These are phyloP conservation scores for Penicillium psychrofluorescens DNA, from an alignment of 495 filamentous ascomycete species.

Conservation along the genomic window DNA sequence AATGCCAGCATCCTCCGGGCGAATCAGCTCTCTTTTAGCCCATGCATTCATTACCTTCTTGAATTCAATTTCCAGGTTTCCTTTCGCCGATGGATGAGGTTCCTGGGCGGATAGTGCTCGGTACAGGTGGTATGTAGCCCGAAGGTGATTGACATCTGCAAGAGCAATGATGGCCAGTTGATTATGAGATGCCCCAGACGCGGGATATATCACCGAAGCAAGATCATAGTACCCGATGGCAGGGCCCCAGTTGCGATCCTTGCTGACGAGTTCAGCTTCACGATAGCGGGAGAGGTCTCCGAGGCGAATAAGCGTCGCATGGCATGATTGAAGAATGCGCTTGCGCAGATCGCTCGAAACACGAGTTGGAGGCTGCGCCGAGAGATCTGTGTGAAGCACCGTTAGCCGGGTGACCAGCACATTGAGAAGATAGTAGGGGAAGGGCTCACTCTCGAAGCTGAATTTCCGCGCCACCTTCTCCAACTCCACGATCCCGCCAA, in stretches of 20 bases:
- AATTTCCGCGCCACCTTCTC: constrained; percentile 62
- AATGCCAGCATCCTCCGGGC: constrained; percentile 42
- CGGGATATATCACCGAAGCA: constrained; percentile 69
- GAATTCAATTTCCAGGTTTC: constrained; percentile 77
- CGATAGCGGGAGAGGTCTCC: constrained; percentile 92
- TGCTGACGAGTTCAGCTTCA: constrained; percentile 56
- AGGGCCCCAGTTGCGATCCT: constrained; percentile 68
- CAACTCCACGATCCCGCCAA: constrained; percentile 63
- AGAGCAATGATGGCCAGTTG: constrained; percentile 81
- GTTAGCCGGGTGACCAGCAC: too few relatives aligned
- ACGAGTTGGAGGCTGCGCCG: constrained; percentile 26
- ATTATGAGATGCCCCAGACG: constrained; percentile 75
- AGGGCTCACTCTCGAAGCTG: constrained; percentile 48
- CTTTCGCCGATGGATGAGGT: constrained; percentile 62
- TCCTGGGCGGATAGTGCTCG: constrained; percentile 64
- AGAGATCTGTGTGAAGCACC: constrained; percentile 16
- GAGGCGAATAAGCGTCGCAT: constrained; percentile 75
- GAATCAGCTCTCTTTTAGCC: constrained; percentile 52
- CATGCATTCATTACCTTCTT: constrained; percentile 58
- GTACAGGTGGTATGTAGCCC: constrained; percentile 84
- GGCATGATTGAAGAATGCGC: constrained; percentile 64
- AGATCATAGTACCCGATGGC: constrained; percentile 81
- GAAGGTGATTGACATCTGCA: constrained; percentile 67
- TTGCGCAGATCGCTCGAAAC: constrained; percentile 42
- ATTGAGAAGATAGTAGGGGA: not conserved